Conservation (phyloP, 768 basidiomycete species). For the Auricularia cornea region DNA sequence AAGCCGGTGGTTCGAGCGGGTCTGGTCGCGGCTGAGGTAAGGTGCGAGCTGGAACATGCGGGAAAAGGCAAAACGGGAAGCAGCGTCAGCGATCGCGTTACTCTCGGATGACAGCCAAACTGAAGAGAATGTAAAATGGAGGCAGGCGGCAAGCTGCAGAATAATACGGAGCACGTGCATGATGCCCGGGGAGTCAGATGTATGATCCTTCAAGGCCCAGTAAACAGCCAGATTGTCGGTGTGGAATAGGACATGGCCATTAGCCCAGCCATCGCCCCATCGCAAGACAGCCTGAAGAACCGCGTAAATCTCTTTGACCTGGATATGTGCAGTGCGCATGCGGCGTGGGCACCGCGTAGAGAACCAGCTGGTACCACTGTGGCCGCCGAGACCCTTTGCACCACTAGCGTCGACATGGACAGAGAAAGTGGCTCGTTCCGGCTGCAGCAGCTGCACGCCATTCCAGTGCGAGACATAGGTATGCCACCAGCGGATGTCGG, state of each 20-base stretch:
- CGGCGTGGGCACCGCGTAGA: constrained; percentile 16
- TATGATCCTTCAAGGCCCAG: constrained; percentile 1
- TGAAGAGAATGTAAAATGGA: constrained; percentile 11
- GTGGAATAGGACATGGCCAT: constrained; percentile 22
- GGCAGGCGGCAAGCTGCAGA: constrained; percentile 8
- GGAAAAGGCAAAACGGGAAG: constrained; percentile 14
- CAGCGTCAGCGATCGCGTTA: constrained; percentile 13
- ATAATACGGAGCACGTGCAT: constrained; percentile 10
- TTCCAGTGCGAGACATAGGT: constrained; percentile 22
- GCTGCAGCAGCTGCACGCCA: constrained; percentile 14
- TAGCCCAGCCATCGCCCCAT: constrained; percentile 20
- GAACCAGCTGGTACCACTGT: constrained; percentile 19
- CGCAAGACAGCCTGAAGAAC: constrained; percentile 23
- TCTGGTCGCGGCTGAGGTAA: constrained; percentile 15
- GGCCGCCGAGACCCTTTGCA: constrained; percentile 19
- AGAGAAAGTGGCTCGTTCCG: constrained; percentile 4
- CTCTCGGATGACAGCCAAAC: constrained; percentile 11
- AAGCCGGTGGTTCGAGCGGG: constrained; percentile 11
- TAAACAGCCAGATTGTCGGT: constrained; percentile 23
- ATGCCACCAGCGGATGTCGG: constrained; percentile 28
- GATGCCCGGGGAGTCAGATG: constrained; percentile 4
- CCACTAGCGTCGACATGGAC: constrained; percentile 29
- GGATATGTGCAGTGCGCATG: constrained; percentile 19
- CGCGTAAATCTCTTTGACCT: constrained; percentile 27
- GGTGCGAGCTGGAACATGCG: constrained; percentile 19